Base-by-base conservation (phyloP, 108 stramenopile genomes). In the Hondaea fermentalgiana region DNA sequence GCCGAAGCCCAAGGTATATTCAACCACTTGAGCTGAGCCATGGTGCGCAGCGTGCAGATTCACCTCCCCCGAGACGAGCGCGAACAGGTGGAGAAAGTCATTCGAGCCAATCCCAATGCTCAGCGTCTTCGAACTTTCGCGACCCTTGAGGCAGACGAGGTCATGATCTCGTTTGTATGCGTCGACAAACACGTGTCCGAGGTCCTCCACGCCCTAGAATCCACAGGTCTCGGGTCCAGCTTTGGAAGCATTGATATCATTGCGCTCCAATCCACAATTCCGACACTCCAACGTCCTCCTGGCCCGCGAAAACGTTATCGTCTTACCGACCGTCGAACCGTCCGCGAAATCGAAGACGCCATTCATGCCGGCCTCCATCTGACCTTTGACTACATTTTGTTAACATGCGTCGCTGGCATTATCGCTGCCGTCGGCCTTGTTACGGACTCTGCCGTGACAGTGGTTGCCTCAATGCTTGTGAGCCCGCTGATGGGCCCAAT, bases 381-480 rank as follows among this genome's bases (percentile, higher is more conserved):
- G 47, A 72, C 93, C 58, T 92, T 92, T 89, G 92, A 92, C 87
- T 92, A 92, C 90, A 83, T 93, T 58, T 71, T 88, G 12, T 87
- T 97, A 5, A 87, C 96, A 10, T 60, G 93, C 51, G 89, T 96
- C 43, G 96, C 96, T 10, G 90, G 90, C 42, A 92, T 96, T 17
- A 60, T 96, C 89, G 96, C 96, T 2, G 95, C 92, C n/a, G 71
- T 97, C 16, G 97, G 96, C 10, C 90, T 97, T 47, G 91, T 92
- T 14, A 92, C 95, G 8, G 90, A 97, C 88, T 93, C 92, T 42
- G 91, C 94, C 4, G 95, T 95, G 2, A 94, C 94, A 8, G 94
- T 97, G 49, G 95, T 97, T 25, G 95, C 96, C 4, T 89, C 90
- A 60, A 97, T 97, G 97, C 91, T 97, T 59, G 94, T 96, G 55